phyloP scores from a whole-genome alignment of 2,329 filamentous ascomycete genomes.

The Pseudocercospora musae region DNA sequence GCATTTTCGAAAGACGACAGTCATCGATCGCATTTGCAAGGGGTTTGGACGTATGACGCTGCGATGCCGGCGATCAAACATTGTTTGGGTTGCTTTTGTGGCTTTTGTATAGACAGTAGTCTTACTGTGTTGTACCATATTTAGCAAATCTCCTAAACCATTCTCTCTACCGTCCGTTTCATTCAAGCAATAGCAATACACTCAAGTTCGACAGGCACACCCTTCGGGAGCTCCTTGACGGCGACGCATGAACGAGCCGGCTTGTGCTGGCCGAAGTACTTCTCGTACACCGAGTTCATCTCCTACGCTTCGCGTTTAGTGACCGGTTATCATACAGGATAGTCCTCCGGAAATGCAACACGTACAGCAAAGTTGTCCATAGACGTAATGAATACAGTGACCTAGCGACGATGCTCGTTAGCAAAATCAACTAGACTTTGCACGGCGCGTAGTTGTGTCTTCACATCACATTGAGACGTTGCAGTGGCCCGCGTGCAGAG shows the following conservation, averaged over 20 bases:
- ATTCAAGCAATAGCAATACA: constrained; percentile 61
- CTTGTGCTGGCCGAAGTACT: constrained; percentile 72
- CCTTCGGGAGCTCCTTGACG: constrained; percentile 83
- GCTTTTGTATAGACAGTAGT: background rate
- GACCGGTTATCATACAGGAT: background rate
- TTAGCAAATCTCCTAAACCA: background rate
- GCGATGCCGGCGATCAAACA: background rate
- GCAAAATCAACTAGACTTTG: constrained; percentile 6
- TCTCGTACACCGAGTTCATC: constrained; percentile 74
- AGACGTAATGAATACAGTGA: constrained; percentile 77
- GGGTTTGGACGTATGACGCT: constrained; percentile 1
- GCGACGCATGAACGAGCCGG: constrained; percentile 87
- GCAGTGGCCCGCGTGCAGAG: background rate
- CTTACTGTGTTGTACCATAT: constrained; percentile 3
- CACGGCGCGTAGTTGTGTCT: background rate
- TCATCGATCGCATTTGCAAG: background rate
- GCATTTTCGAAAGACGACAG: background rate
- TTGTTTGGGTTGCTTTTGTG: background rate
- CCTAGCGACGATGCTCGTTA: constrained; percentile 28
- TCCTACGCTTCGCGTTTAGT: background rate
- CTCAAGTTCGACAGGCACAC: constrained; percentile 86
- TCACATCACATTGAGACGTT: background rate
- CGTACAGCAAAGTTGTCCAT: constrained; percentile 82
- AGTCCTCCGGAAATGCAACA: constrained; percentile 37
- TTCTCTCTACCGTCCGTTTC: background rate